Evolutionary conservation across 805 yeast species (phyloP).

Genomic region (Ogataea saltuana): DNA sequence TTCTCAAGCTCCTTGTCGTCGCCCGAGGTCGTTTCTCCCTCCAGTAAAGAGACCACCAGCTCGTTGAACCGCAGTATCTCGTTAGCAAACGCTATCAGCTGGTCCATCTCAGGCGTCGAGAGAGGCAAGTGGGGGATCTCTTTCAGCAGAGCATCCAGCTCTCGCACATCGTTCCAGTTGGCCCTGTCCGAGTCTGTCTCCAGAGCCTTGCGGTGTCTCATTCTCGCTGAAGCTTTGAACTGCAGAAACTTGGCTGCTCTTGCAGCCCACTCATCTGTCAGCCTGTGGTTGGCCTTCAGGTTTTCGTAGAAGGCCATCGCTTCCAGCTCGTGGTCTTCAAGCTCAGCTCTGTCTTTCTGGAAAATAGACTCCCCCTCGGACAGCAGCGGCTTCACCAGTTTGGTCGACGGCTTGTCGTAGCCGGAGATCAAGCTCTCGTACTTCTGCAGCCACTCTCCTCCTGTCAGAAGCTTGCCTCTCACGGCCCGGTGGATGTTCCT

Average conservation of each 20-base stretch:
- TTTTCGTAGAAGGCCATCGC: conserved; percentile 27
- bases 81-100: conserved; percentile 50
- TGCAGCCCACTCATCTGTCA: conserved; percentile 53
- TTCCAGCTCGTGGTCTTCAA: conserved; percentile 7
- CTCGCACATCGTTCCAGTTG: conserved; percentile 28
- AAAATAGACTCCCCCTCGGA: conserved; percentile 57
- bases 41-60: conserved; percentile 43
- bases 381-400: conserved; percentile 44
- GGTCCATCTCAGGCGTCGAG: conserved; percentile 58
- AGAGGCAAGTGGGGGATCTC: conserved; percentile 53
- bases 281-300: conserved; percentile 44
- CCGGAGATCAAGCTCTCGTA: conserved; percentile 43
- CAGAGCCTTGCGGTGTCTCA: conserved; percentile 30
- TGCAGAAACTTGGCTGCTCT: conserved; percentile 55
- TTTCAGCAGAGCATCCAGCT: conserved; percentile 42
- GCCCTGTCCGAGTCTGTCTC: conserved; percentile 26
- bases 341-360: conserved; percentile 8
- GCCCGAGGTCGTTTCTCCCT: conserved; percentile 22
- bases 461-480: conserved; percentile 44
- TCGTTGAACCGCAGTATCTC: conserved; percentile 55
- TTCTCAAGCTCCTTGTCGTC: conserved; percentile 47
- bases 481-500: conserved; percentile 39
- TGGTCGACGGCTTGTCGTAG: conserved; percentile 48
- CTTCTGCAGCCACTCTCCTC: conserved; percentile 51
- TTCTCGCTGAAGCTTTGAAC: conserved; percentile 52